Percentiles rank a stretch among this genome's conserved stretches.
phyloP scores from a whole-genome alignment of 192 early-diverging fungal genomes.

The Coemansia sp. region DNA sequence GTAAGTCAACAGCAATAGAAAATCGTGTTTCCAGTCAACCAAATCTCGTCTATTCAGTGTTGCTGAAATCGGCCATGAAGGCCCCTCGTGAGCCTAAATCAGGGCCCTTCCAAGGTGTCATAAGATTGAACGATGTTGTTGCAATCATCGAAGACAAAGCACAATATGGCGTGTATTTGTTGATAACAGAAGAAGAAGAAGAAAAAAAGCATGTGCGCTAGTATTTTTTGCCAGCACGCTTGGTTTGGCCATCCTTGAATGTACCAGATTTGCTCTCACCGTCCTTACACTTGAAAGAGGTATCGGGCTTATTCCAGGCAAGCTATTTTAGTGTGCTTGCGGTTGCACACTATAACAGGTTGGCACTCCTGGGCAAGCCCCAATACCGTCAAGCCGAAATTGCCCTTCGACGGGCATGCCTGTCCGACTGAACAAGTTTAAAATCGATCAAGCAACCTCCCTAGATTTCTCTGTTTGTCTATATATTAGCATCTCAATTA shows the following conservation, averaged over 20 bases:
- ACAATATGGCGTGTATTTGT: background rate
- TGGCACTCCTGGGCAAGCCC: too few species aligned
- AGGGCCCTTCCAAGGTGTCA: background rate
- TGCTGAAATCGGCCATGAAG: background rate
- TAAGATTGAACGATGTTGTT: background rate
- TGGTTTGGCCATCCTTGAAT: conserved; percentile 9
- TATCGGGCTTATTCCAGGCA: too few species aligned
- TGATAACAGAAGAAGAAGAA: background rate
- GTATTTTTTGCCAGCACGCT: conserved; percentile 11
- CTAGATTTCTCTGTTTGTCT: too few species aligned
- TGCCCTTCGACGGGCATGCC: too few species aligned
- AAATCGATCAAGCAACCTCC: too few species aligned
- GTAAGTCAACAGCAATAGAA: background rate
- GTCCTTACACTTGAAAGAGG: too few species aligned
- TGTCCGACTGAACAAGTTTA: too few species aligned
- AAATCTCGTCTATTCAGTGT: background rate
- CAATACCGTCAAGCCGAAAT: too few species aligned
- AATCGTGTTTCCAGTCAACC: background rate
- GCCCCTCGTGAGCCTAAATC: conserved; percentile 5
- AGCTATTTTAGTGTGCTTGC: too few species aligned
- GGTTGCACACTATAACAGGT: too few species aligned
- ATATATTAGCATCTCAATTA: too few species aligned
- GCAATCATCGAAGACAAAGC: background rate
- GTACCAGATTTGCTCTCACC: background rate
- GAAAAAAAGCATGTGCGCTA: background rate